Conservation (phyloP, 2,329 filamentous ascomycete genomes). For the Pestalotiopsis sp. region DNA sequence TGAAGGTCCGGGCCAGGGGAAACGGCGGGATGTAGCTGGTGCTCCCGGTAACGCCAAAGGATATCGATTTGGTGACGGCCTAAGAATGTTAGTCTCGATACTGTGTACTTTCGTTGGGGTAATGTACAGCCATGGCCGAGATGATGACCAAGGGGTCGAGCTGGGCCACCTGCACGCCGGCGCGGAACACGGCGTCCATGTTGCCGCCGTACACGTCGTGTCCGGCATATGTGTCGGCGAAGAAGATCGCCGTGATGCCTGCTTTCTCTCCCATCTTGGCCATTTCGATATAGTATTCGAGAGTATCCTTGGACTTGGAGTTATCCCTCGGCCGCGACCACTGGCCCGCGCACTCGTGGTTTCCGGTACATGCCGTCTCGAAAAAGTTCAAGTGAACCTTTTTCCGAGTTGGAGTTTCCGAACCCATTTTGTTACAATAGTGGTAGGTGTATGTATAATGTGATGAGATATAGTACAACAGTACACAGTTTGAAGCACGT, state of each 20-base stretch:
- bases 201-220: slow-evolving; percentile 11
- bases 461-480: too few species aligned
- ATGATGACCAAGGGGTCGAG: slow-evolving; percentile 14
- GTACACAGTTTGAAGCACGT: too few species aligned
- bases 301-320: slow-evolving; percentile 6
- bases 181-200: slow-evolving; percentile 11
- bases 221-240: slow-evolving; percentile 13
- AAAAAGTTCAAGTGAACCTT: slow-evolving; percentile 14
- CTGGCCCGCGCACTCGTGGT: slow-evolving; percentile 12
- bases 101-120: too few species aligned
- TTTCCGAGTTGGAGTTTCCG: not conserved
- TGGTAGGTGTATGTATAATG: not conserved
- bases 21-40: slow-evolving; percentile 39
- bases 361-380: slow-evolving; percentile 13
- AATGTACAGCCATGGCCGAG: slow-evolving; percentile 12
- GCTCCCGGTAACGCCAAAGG: slow-evolving; percentile 37
- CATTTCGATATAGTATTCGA: slow-evolving; percentile 14
- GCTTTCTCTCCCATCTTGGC: slow-evolving; percentile 10
- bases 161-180: slow-evolving; percentile 14
- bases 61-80: slow-evolving; percentile 45
- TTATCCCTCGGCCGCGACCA: slow-evolving; percentile 12
- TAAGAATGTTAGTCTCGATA: slow-evolving; percentile 32
- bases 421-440: not conserved
- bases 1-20: slow-evolving; percentile 34
- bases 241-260: slow-evolving; percentile 13